phyloP scores from a whole-genome alignment of 495 filamentous ascomycete genomes.

The Penicillium soppii region DNA sequence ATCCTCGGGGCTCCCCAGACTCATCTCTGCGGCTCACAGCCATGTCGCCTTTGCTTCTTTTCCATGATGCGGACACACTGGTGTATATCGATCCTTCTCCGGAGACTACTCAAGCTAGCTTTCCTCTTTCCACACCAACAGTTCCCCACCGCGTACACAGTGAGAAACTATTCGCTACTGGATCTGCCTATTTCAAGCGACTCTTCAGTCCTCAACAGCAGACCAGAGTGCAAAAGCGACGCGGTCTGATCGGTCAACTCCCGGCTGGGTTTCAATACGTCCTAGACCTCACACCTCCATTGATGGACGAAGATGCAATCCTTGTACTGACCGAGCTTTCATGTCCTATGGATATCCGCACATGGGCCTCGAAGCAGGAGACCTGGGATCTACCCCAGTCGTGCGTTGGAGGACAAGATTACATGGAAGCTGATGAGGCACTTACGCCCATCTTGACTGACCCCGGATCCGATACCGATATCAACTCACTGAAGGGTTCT shows the following conservation, averaged over 20 bases:
- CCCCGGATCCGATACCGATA: background rate
- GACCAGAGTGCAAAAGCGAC: constrained; percentile 26
- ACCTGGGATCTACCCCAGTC: constrained; percentile 48
- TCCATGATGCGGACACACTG: constrained; percentile 50
- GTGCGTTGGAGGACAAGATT: constrained; percentile 37
- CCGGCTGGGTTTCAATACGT: constrained; percentile 51
- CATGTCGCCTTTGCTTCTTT: constrained; percentile 26
- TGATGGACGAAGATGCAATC: constrained; percentile 58
- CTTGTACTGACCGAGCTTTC: constrained; percentile 57
- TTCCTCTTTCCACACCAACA: constrained; percentile 8
- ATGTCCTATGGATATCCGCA: constrained; percentile 50
- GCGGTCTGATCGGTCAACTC: constrained; percentile 28
- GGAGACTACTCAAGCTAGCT: constrained; percentile 20
- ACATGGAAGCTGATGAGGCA: constrained; percentile 10
- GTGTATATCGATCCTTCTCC: constrained; percentile 51
- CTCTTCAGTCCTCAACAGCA: constrained; percentile 43
- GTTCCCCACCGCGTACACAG: constrained; percentile 46
- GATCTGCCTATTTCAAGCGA: constrained; percentile 48
- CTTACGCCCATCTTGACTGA: background rate
- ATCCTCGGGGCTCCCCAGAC: background rate
- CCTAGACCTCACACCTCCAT: constrained; percentile 61
- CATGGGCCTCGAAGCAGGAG: constrained; percentile 37
- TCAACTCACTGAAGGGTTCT: background rate
- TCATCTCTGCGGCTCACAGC: background rate
- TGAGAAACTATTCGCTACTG: constrained; percentile 42